Evolutionary conservation across 2,329 filamentous ascomycete species (phyloP), one percentile per base, ranked within the genome.

Genomic region (Colletotrichum theobromicola): DNA sequence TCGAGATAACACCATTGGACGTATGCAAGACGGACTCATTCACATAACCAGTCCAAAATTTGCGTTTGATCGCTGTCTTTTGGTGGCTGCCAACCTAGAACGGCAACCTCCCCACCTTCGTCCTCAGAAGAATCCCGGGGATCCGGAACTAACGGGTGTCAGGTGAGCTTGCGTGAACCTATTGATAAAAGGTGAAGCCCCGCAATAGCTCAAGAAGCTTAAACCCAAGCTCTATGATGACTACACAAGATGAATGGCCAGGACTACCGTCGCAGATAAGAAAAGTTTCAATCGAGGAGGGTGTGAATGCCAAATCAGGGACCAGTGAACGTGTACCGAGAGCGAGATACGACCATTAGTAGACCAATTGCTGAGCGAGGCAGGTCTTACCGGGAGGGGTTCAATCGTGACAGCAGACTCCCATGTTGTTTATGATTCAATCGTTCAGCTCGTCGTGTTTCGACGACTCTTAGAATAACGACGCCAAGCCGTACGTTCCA

Each of bases 301-400:
- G 42, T 46, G 42, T 46, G 42, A 46, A 46, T 21, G n/a, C 4
- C 42, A 46, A 46, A 46, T 46, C 12, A 1, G 42, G n/a, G 42
- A 46, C 42, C 42, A 4, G 18, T 4, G 42, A 4, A 7, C 42
- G 1, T 2, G 3, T 46, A 2, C 42, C 42, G 42, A 21, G 18
- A 46, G 42, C 42, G 42, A 21, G 3, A 1, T 7, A 46, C 0
- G 5, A 2, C 13, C 18, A 46, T 2, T 0, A 4, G 42, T 34
- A 0, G 21, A 4, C 18, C n/a, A 21, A 1, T 46, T 21, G 42
- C 42, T 46, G 10, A 0, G 5, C 15, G 0, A 28, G 24, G 53
- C 53, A 57, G 53, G 15, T 57, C 21, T 57, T 6, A 18, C 7
- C 53, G 53, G 0, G 7, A 8, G 53, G 7, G 4, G 24, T 9